phyloP scores from a whole-genome alignment of 768 basidiomycete genomes.

The Strobilomyces confusus region DNA sequence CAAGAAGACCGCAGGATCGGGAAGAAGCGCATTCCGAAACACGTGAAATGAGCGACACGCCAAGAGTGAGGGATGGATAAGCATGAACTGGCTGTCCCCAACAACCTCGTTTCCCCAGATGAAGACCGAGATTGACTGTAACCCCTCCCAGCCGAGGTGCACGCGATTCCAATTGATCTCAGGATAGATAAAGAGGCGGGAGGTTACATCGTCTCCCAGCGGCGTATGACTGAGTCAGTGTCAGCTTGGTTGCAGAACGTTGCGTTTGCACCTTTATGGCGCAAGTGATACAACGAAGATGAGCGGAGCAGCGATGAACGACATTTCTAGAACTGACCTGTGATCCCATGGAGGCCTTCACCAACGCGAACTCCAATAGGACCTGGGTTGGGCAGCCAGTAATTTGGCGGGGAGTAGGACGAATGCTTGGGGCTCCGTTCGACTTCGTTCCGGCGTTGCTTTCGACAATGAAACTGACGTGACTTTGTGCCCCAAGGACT shows the following conservation, averaged over 20 bases:
- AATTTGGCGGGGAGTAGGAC: too few relatives aligned
- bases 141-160: constrained; percentile 48
- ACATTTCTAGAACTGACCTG: constrained; percentile 12
- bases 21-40: constrained; percentile 40
- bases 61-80: neutral
- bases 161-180: constrained; percentile 58
- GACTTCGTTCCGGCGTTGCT: too few relatives aligned
- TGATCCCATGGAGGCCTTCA: constrained; percentile 21
- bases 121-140: constrained; percentile 50
- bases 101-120: constrained; percentile 44
- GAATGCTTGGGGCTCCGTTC: too few relatives aligned
- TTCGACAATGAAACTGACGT: too few relatives aligned
- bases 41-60: constrained; percentile 7
- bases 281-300: constrained; percentile 1
- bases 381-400: constrained; percentile 7
- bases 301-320: neutral
- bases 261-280: constrained; percentile 49
- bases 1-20: constrained; percentile 33
- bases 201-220: constrained; percentile 55
- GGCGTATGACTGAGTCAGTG: constrained; percentile 54
- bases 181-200: constrained; percentile 48
- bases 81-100: constrained; percentile 53
- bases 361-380: constrained; percentile 16
- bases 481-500: too few relatives aligned
- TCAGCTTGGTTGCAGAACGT: constrained; percentile 40